Conservation (phyloP, 768 basidiomycete genomes). For the Arthromyces matolae region DNA sequence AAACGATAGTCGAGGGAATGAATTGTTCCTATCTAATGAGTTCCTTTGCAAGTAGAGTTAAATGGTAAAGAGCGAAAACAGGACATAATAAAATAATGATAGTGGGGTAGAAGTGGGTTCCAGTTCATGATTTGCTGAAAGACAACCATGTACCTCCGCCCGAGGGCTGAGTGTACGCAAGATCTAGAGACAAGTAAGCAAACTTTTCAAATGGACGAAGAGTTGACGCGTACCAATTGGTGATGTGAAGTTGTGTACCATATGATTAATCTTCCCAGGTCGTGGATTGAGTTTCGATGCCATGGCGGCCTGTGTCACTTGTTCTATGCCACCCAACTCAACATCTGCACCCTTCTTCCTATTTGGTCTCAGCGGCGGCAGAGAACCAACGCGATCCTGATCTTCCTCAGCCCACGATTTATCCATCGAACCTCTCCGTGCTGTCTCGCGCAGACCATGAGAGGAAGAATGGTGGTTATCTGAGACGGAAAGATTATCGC, state of each 20-base stretch:
- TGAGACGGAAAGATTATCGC: constrained; percentile 18
- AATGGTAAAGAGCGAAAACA: neutral
- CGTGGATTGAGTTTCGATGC: constrained; percentile 38
- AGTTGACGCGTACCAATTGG: constrained; percentile 52
- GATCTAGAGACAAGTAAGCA: constrained; percentile 16
- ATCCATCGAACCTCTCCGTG: constrained; percentile 18
- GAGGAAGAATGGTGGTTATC: constrained; percentile 4
- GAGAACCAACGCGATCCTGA: constrained; percentile 19
- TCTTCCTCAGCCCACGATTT: constrained; percentile 29
- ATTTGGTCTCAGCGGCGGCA: constrained; percentile 40
- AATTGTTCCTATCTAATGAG: too few species aligned
- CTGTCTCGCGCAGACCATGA: neutral
- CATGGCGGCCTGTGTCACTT: constrained; percentile 41
- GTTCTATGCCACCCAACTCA: constrained; percentile 32
- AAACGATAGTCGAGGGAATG: too few species aligned
- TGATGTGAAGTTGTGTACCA: constrained; percentile 64
- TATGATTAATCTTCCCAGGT: constrained; percentile 38
- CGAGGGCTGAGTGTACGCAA: constrained; percentile 21
- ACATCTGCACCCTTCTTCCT: constrained; percentile 37
- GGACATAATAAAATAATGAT: neutral
- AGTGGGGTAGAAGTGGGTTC: neutral
- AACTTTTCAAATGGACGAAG: neutral
- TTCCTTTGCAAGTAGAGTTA: neutral
- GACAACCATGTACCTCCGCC: constrained; percentile 29
- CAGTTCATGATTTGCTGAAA: constrained; percentile 30